phyloP scores from a whole-genome alignment of 352 stramenopile species.

The Phytophthora pinifolia region DNA sequence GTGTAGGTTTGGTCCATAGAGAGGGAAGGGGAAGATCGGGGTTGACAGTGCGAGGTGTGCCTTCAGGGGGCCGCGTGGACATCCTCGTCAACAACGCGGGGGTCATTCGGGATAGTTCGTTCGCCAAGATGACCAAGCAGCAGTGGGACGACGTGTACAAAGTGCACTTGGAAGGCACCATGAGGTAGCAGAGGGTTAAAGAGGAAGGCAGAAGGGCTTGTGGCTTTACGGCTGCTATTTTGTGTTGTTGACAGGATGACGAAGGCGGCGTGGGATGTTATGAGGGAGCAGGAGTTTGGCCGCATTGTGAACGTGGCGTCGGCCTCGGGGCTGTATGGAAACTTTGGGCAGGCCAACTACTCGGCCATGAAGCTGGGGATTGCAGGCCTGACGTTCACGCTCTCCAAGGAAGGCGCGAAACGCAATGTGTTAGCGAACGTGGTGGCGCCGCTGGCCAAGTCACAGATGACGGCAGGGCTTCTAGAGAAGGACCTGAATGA shows the following conservation, averaged over 20 bases:
- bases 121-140: conserved; percentile 83
- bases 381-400: conserved; percentile 90
- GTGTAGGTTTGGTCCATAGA: conserved; percentile 35
- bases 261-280: conserved; percentile 76
- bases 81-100: conserved; percentile 95
- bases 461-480: conserved; percentile 84
- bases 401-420: conserved; percentile 80
- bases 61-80: conserved; percentile 79
- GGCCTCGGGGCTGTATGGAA: conserved; percentile 85
- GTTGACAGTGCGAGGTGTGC: not conserved
- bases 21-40: not conserved
- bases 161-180: conserved; percentile 86
- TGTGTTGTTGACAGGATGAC: conserved; percentile 39
- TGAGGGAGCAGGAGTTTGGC: conserved; percentile 82
- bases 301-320: conserved; percentile 86
- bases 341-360: conserved; percentile 92
- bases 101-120: conserved; percentile 88
- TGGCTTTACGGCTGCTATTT: not conserved
- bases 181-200: conserved; percentile 39
- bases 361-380: conserved; percentile 90
- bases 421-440: conserved; percentile 83
- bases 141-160: conserved; percentile 84
- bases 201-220: not conserved
- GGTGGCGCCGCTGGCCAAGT: conserved; percentile 79
- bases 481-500: conserved; percentile 66